phyloP scores from a whole-genome alignment of 768 basidiomycete genomes.

The Cystoderma amianthinum region DNA sequence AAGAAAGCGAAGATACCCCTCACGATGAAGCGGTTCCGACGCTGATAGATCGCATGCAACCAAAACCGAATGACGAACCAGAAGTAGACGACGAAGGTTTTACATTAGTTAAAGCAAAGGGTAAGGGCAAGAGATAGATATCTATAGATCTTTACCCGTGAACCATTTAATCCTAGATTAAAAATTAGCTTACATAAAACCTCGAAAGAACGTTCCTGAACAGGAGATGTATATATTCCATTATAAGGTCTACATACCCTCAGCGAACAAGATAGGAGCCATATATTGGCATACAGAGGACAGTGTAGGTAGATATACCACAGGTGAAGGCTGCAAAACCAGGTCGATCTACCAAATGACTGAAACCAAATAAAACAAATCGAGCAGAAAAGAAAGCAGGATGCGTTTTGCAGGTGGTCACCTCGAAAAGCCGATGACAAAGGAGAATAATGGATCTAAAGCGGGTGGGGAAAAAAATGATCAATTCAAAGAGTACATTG shows the following conservation, averaged over 20 bases:
- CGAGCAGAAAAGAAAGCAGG: background rate
- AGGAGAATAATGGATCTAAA: too few species aligned
- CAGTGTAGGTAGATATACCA: background rate
- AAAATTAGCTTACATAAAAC: too few species aligned
- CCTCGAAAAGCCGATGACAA: too few species aligned
- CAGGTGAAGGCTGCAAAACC: background rate
- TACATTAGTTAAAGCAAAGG: conserved; percentile 64
- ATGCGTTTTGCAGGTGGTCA: background rate
- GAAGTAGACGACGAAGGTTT: conserved; percentile 93
- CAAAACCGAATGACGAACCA: conserved; percentile 43
- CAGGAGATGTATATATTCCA: too few species aligned
- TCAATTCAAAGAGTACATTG: too few species aligned
- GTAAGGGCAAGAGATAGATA: too few species aligned
- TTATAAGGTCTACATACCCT: background rate
- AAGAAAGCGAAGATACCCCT: conserved; percentile 36
- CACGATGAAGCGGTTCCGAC: conserved; percentile 47
- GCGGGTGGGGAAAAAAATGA: too few species aligned
- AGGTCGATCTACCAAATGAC: background rate
- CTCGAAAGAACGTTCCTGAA: too few species aligned
- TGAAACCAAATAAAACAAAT: background rate
- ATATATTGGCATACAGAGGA: background rate
- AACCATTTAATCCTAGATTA: too few species aligned
- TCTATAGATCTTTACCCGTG: too few species aligned
- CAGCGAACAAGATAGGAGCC: background rate
- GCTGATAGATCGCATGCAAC: conserved; percentile 33